These are phyloP conservation scores for Sugiyamaella valdiviana DNA, from an alignment of 805 yeast genomes.

Conservation along the genomic window DNA sequence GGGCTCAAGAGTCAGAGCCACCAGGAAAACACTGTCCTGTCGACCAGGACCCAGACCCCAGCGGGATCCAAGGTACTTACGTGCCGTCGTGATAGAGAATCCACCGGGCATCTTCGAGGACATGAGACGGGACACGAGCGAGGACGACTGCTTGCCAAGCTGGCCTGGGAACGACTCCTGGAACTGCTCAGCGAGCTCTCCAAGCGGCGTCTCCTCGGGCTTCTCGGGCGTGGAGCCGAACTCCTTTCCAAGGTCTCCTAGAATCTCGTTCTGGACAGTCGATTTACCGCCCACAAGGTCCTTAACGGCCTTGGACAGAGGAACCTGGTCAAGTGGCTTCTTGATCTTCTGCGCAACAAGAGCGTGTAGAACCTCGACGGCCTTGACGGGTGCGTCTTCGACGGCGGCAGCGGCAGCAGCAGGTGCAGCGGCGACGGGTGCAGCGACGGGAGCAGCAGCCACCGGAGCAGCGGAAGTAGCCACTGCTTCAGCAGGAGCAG, in stretches of 20 bases:
- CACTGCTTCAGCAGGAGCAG: conserved; percentile 32
- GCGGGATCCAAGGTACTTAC: conserved; percentile 85
- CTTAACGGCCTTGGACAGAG: conserved; percentile 88
- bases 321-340: conserved; percentile 78
- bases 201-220: conserved; percentile 96
- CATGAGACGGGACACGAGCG: conserved; percentile 83
- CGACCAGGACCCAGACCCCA: conserved; percentile 93
- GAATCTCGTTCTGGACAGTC: conserved; percentile 95
- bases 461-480: conserved; percentile 48
- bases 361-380: conserved; percentile 74
- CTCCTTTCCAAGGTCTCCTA: conserved; percentile 98
- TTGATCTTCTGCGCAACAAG: conserved; percentile 93
- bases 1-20: conserved; percentile 87
- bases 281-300: conserved; percentile 98
- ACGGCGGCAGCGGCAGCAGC: conserved; percentile 77
- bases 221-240: conserved; percentile 97
- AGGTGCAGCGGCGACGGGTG: conserved; percentile 60
- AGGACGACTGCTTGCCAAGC: conserved; percentile 88
- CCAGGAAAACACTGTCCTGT: conserved; percentile 82
- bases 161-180: conserved; percentile 85
- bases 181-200: conserved; percentile 91
- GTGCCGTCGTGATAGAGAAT: conserved; percentile 82
- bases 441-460: conserved; percentile 53
- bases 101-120: conserved; percentile 99
- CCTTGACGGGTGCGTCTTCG: conserved; percentile 86